Conservation (phyloP, 1,139 yeast species). For the Hansenula lynferdii region DNA sequence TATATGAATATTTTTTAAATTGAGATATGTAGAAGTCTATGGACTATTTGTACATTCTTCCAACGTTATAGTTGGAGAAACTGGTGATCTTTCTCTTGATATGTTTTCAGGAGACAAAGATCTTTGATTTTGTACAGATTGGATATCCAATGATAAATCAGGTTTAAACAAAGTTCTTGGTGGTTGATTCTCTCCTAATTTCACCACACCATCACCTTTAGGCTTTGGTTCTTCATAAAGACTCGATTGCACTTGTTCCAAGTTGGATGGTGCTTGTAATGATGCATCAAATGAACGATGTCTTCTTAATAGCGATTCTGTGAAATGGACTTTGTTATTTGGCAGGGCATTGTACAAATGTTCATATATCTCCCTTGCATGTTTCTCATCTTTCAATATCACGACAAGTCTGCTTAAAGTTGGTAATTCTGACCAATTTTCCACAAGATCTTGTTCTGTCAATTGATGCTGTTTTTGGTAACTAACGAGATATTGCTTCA, state of each 20-base stretch:
- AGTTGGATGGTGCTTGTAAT: conserved; percentile 14
- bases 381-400: conserved; percentile 31
- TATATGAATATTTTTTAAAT: background rate
- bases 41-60: conserved; percentile 25
- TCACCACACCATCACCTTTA: conserved; percentile 3
- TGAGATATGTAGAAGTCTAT: conserved; percentile 13
- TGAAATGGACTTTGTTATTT: conserved; percentile 33
- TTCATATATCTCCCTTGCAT: conserved; percentile 28
- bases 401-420: conserved; percentile 38
- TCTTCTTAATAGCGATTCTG: conserved; percentile 35
- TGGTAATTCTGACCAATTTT: conserved; percentile 42
- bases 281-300: conserved; percentile 35
- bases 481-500: conserved; percentile 12
- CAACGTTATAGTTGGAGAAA: conserved; percentile 38
- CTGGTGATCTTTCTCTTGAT: conserved; percentile 14
- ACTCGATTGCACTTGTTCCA: conserved; percentile 7
- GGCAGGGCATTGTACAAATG: conserved; percentile 22
- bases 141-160: conserved; percentile 24
- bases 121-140: too few species aligned
- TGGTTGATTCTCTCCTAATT: conserved; percentile 25
- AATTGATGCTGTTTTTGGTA: background rate
- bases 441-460: conserved; percentile 24
- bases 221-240: conserved; percentile 37
- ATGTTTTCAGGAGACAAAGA: background rate
- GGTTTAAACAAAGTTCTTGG: conserved; percentile 38